phyloP scores from a whole-genome alignment of 805 yeast species.

The Kurtzmaniella cleridarum region DNA sequence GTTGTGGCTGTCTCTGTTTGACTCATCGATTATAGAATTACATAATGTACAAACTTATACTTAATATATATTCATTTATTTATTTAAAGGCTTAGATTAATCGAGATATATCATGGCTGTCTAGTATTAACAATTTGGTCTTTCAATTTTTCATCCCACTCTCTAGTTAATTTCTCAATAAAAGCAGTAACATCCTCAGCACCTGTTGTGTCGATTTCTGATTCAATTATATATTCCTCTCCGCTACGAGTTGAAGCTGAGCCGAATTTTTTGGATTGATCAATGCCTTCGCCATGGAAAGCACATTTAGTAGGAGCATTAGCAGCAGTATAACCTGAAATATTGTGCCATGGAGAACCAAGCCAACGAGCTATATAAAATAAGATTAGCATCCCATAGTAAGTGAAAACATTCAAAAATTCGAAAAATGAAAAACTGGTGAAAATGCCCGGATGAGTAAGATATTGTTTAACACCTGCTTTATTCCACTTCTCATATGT shows the following conservation, averaged over 20 bases:
- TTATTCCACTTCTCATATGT: conserved; percentile 47
- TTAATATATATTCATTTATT: neutral
- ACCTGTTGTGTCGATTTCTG: conserved; percentile 59
- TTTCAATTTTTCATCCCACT: conserved; percentile 73
- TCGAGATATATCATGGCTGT: conserved; percentile 11
- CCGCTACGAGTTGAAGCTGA: conserved; percentile 69
- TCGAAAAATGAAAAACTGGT: conserved; percentile 74
- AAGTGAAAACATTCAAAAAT: conserved; percentile 72
- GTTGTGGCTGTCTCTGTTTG: conserved; percentile 78
- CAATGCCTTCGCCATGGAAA: conserved; percentile 42
- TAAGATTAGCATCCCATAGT: conserved; percentile 77
- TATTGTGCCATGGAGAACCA: conserved; percentile 88
- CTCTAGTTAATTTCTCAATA: conserved; percentile 47
- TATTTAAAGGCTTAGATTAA: neutral
- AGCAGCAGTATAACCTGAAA: conserved; percentile 85
- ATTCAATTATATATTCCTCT: conserved; percentile 50
- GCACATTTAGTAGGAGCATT: conserved; percentile 66
- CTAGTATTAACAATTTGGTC: conserved; percentile 63
- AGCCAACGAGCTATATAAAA: conserved; percentile 76
- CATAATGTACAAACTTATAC: neutral
- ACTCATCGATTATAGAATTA: conserved; percentile 14
- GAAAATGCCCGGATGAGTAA: conserved; percentile 93
- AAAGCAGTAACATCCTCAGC: conserved; percentile 62
- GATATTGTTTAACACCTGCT: conserved; percentile 61
- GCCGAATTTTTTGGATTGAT: conserved; percentile 54